Base-by-base conservation (phyloP, 345 rosid species). In the Brassica juncea region DNA sequence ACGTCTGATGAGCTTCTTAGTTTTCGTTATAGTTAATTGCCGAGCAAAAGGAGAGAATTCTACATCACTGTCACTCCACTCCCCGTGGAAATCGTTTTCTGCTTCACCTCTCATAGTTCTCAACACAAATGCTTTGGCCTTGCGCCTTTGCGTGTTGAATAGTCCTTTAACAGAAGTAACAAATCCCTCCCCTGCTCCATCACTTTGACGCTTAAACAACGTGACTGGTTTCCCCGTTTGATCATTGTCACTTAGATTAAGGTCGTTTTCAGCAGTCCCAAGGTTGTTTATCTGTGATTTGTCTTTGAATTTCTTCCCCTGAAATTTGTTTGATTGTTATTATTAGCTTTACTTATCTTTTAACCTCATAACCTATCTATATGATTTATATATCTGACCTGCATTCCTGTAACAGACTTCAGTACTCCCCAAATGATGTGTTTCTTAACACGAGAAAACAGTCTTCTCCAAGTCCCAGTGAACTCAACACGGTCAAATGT, bases 171-270 rank as follows among this genome's bases (percentile, higher is more conserved):
- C 80, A 63, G 97, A 93, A 68, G 94, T 95, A 25, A 93, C 98
- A 77, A 95, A 95, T 68, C 98, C 97, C 85, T 95, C 99, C 31
- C 99, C 99, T 59, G 98, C 99, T 84, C 98, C 98, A 77, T 95
- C 99, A 66, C 80, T 83, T 68, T 88, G 89, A 35, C 97, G 97
- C 85, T 92, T 95, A 15, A 90, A 85, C 81, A 86, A 95, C 44
- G 94, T 84, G 30, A 86, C 78, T 49, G 16, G 55, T 78, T 85
- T 88, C 84, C 86, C 94, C 4, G 80, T 61, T 76, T 74, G 94
- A 68, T 95, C 99, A 47, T 86, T 89, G 74, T 93, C 99, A 70
- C 94, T 89, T 57, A 95, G 85, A 79, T 87, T 85, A 21, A 95
- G 87, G 70, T 91, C 98, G 44, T 84, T 86, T 54, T 91, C 98